These are phyloP conservation scores for Didymella segeticola DNA, from an alignment of 2,329 filamentous ascomycete species.

Conservation along the genomic window DNA sequence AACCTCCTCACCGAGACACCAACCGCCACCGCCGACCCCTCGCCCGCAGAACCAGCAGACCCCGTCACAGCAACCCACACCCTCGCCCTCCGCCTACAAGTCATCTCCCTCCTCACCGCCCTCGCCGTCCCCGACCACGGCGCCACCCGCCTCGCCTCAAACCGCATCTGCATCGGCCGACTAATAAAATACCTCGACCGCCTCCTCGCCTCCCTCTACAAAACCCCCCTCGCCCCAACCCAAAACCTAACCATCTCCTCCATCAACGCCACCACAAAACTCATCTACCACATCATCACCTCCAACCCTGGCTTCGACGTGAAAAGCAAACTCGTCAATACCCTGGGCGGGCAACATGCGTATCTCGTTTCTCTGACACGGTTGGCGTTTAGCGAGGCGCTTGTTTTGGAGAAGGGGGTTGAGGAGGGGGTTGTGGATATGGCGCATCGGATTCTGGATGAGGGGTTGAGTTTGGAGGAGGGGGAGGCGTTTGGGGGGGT, in stretches of 20 bases:
- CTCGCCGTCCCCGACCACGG: constrained; percentile 69
- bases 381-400: constrained; percentile 83
- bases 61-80: constrained; percentile 41
- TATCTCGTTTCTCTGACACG: constrained; percentile 82
- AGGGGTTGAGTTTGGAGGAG: constrained; percentile 80
- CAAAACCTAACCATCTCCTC: constrained; percentile 55
- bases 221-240: constrained; percentile 32
- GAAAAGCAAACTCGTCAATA: constrained; percentile 71
- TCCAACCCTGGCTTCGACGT: constrained; percentile 71
- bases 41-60: constrained; percentile 2
- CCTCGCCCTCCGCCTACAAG: constrained; percentile 55
- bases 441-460: constrained; percentile 81
- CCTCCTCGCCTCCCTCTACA: constrained; percentile 68
- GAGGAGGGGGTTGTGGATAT: constrained; percentile 79
- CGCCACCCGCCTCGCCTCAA: constrained; percentile 68
- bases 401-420: constrained; percentile 78
- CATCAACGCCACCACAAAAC: constrained; percentile 66
- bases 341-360: constrained; percentile 78
- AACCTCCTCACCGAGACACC: constrained; percentile 66
- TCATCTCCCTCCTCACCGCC: constrained; percentile 57
- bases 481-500: constrained; percentile 65
- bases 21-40: constrained; percentile 12
- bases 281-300: constrained; percentile 66
- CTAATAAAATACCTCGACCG: constrained; percentile 79
- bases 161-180: constrained; percentile 74